Evolutionary conservation across 495 filamentous ascomycete species (phyloP), one percentile per base, ranked within the genome.

Genomic region (Lasiosphaeria miniovina): DNA sequence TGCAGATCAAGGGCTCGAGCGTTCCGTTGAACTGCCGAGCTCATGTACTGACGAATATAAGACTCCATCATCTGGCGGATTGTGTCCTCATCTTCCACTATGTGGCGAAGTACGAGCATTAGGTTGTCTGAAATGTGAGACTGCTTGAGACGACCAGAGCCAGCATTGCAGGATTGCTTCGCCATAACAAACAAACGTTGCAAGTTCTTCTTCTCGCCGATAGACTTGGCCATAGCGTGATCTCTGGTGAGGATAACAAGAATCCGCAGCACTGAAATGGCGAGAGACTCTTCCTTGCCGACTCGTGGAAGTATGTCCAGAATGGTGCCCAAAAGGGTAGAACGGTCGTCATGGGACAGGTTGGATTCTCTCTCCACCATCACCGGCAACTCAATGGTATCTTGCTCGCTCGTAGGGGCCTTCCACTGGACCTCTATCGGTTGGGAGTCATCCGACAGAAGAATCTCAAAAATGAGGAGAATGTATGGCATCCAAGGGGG

Each of bases 401-500:
- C 82, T 52, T 82, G 80, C 33, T 84, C 79, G 34, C 73, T 80
- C 49, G 74, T 74, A 31, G 91, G 91, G 3, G 78, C 63, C 12
- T 78, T 85, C 88, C 91, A 97, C 53, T 77, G 77, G 54, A 91
- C 86, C 62, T 90, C 83, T 12, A 77, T 77, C 3, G 91, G 92
- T 64, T 93, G 88, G 57, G 88, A 84, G 68, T 96, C 93, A 66
- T 97, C 90, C 46, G 89, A 84, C 4, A 99, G 80, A 43, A 99
- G 76, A 57, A 89, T 91, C 75, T 99, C 95, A 24, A 96, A 82
- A 35, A 97, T 86, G 14, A 98, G 85, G 31, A 98, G 79, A 10
- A 98, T 85, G 64, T 92, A 90, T 38, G 91, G 88, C 65, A 98
- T 86, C 94, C 94, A 99, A 10, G 93, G 90, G 36, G 93, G 84